phyloP scores from a whole-genome alignment of 352 stramenopile genomes.

The Hyphochytrium catenoides region DNA sequence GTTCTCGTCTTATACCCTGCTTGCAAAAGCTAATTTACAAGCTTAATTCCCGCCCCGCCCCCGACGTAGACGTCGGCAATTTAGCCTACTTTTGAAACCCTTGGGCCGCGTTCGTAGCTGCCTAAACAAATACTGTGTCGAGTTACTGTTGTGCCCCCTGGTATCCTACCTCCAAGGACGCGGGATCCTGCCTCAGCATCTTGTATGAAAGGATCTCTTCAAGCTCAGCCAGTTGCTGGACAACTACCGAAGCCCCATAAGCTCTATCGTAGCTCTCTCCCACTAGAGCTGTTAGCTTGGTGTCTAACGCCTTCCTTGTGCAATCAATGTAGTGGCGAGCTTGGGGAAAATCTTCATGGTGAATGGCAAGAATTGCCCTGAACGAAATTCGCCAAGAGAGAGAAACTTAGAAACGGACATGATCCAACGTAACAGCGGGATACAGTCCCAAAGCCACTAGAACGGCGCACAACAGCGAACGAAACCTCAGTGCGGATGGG shows the following conservation, averaged over 20 bases:
- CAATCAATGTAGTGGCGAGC: slow-evolving; percentile 76
- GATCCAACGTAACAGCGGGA: no score
- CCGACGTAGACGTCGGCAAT: no score
- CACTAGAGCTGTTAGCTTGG: slow-evolving; percentile 81
- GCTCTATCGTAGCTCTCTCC: slow-evolving; percentile 86
- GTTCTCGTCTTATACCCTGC: no score
- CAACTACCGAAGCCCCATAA: slow-evolving; percentile 85
- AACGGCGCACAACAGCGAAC: no score
- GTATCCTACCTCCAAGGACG: slow-evolving; percentile 2
- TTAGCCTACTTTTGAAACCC: slow-evolving; percentile 12
- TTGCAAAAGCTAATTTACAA: no score
- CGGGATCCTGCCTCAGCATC: slow-evolving; percentile 39
- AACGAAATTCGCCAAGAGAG: no score
- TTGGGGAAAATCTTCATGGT: slow-evolving; percentile 72
- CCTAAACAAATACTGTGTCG: slow-evolving; percentile 1
- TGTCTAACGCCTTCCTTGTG: slow-evolving; percentile 74
- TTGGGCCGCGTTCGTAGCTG: slow-evolving; percentile 12
- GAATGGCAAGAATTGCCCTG: slow-evolving; percentile 73
- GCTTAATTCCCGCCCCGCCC: no score
- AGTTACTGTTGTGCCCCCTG: not conserved
- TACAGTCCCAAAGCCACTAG: no score
- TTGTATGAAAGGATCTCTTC: slow-evolving; percentile 92
- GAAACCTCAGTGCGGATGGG: no score
- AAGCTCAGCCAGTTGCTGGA: slow-evolving; percentile 89
- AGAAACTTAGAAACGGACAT: no score